phyloP scores from a whole-genome alignment of 192 early-diverging fungal species.

The Dissophora ornata region DNA sequence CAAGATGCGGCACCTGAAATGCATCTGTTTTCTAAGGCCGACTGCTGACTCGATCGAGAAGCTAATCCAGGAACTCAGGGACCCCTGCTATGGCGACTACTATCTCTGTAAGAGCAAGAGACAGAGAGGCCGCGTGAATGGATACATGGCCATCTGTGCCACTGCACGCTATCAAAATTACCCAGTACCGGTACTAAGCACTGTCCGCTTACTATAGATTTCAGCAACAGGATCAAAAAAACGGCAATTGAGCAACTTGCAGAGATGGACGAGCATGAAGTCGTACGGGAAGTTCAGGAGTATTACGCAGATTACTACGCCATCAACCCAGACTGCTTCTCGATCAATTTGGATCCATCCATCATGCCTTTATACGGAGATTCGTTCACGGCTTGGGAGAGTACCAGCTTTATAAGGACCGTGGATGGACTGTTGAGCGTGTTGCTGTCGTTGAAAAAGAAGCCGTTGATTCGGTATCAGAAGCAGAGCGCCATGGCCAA shows the following conservation, averaged over 20 bases:
- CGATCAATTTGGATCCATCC: conserved; percentile 74
- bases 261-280: conserved; percentile 94
- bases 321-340: conserved; percentile 84
- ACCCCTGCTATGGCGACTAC: conserved; percentile 96
- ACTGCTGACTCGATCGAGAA: conserved; percentile 86
- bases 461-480: conserved; percentile 93
- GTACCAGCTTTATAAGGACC: conserved; percentile 75
- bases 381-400: conserved; percentile 80
- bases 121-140: no score
- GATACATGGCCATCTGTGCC: no score
- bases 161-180: no score
- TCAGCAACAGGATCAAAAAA: conserved; percentile 94
- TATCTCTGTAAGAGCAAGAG: conserved; percentile 93
- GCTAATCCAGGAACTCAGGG: conserved; percentile 89
- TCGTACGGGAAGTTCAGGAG: conserved; percentile 96
- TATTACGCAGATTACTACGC: conserved; percentile 94
- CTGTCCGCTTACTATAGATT: conserved; percentile 65
- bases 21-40: conserved; percentile 91
- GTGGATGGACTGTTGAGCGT: conserved; percentile 83
- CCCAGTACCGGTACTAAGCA: no score
- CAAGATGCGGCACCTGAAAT: conserved; percentile 95
- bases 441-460: conserved; percentile 89
- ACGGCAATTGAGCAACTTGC: conserved; percentile 91
- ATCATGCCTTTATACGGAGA: conserved; percentile 78
- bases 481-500: conserved; percentile 83